Base-by-base conservation (phyloP, 1,284 basidiomycete species). In the Afroboletus lepidellus region DNA sequence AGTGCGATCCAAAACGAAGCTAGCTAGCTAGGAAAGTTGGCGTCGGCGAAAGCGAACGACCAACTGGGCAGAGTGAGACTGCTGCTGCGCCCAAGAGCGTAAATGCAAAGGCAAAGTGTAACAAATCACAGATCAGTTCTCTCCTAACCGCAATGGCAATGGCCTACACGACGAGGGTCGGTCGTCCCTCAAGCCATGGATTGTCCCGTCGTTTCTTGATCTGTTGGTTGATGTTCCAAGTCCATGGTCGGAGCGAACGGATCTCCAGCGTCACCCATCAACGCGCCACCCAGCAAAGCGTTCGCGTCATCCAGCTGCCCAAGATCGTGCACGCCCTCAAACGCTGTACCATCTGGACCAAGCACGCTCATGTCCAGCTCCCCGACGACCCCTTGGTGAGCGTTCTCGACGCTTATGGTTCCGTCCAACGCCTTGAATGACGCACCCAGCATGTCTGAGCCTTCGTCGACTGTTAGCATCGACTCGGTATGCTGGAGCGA, bases 331-430 rank as follows among this genome's bases (percentile, higher is more conserved):
- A 77, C 70, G 15, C 61, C 70, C 59, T 85, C 85, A 43, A 84
- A 77, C 16, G 74, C 71, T 48, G 84, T 70, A 5, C 80, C 84
- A 62, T 87, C 85, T 3, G 85, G 81, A 11, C 79, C 87, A 32
- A 90, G 75, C 25, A 70, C 72, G 23, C 80, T 72, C 65, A 89
- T 81, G 56, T 86, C 81, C 64, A 90, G 63, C 46, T 75, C 68
- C 58, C 57, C 62, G 25, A 65, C 76, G 9, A 72, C 72, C 24
- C 62, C 69, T n/a, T 56, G 53, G 32, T 59, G 58, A 32, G 61
- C 57, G 42, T 64, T 71, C 34, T 68, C 69, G 20, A 69, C 62
- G 34, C 69, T 74, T 60, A 81, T 72, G 46, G 62, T 67, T 21
- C 64, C 65, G 39, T 77, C 77, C 60, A 82, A 59, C 32, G 68